Evolutionary conservation across 345 rosid genomes (phyloP), one percentile per base, ranked within the genome.

Genomic region (Acer yangbiense): DNA sequence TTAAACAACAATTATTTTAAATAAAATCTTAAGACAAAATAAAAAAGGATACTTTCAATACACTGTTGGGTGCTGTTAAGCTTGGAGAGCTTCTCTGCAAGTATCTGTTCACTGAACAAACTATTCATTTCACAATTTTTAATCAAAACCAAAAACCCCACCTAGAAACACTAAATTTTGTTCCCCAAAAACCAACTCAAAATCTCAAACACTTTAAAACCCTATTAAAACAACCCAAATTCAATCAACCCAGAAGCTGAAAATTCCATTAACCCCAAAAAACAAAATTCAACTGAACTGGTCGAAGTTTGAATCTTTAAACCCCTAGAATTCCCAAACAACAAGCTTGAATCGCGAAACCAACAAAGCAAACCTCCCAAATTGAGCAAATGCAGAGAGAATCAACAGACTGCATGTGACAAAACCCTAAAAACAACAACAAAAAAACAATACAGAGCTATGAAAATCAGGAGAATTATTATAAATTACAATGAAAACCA

Each of bases 61-160:
- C 97, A 91, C 77, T 94, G 98, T 68, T 96, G 98, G 62, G 97
- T 92, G 92, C 97, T 87, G 83, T 94, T 92, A 89, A 94, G 97
- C 95, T 96, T 92, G 25, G 98, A 88, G 73, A 96, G 99, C 92
- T 94, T 94, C 76, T 96, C 99, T 71, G 91, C 92, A 67, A 96
- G 93, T 84, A 94, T 92, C 90, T 92, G 89, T 83, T 96, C 98
- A 70, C 91, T 94, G 84, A 92, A 96, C 43, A 89, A 90, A 84
- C 90, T 94, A 94, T 90, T 94, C 99, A 96, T 94, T 86, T 84
- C 91, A 82, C 86, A 86, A 13, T 58, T 32, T 32, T 32, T 32
- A 32, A 58, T 16, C 2, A 58, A 58, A 58, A 58, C 2, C 72
- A 41, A 76, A 78, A 66, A 57, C 62, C 43, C 73, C 52, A 44